Conservation (phyloP, 108 stramenopile genomes). For the Phaeodactylum tricornutum region DNA sequence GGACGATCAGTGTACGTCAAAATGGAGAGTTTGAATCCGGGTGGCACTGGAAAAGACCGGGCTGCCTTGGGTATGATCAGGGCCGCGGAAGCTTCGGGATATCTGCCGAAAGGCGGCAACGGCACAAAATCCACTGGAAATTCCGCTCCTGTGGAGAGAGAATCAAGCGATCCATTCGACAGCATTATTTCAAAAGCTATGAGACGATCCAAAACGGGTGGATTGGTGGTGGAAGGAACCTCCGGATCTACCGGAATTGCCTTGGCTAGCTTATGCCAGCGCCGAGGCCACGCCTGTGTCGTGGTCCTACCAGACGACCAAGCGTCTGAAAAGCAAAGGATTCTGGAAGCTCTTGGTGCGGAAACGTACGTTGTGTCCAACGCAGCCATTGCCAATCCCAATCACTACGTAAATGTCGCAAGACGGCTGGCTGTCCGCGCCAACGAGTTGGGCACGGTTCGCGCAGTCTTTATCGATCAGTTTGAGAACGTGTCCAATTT, state of each 20-base stretch:
- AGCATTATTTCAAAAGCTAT: constrained; percentile 22
- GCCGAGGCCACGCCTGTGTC: constrained; percentile 77
- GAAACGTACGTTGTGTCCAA: constrained; percentile 76
- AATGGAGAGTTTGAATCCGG: constrained; percentile 78
- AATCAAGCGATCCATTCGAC: constrained; percentile 14
- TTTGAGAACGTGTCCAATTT: constrained; percentile 90
- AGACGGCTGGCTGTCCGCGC: constrained; percentile 36
- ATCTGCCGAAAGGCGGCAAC: constrained; percentile 20
- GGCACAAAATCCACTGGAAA: constrained; percentile 2
- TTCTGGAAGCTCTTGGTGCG: constrained; percentile 68
- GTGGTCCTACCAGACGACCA: constrained; percentile 96
- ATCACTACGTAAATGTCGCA: constrained; percentile 92
- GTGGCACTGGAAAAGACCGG: constrained; percentile 92
- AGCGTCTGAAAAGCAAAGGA: constrained; percentile 70
- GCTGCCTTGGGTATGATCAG: constrained; percentile 81
- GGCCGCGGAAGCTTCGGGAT: constrained; percentile 47
- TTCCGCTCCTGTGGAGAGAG: constrained; percentile 1
- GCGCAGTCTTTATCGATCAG: constrained; percentile 90
- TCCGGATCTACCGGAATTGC: constrained; percentile 95
- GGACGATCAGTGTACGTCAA: constrained; percentile 57
- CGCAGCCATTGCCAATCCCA: constrained; percentile 84
- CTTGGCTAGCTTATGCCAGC: constrained; percentile 69
- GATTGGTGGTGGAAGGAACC: constrained; percentile 92
- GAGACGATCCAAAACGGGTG: constrained; percentile 29
- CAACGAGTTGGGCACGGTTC: constrained; percentile 14